Evolutionary conservation across 2,329 filamentous ascomycete species (phyloP), one percentile per base, ranked within the genome.

Genomic region (Pyricularia sp.): DNA sequence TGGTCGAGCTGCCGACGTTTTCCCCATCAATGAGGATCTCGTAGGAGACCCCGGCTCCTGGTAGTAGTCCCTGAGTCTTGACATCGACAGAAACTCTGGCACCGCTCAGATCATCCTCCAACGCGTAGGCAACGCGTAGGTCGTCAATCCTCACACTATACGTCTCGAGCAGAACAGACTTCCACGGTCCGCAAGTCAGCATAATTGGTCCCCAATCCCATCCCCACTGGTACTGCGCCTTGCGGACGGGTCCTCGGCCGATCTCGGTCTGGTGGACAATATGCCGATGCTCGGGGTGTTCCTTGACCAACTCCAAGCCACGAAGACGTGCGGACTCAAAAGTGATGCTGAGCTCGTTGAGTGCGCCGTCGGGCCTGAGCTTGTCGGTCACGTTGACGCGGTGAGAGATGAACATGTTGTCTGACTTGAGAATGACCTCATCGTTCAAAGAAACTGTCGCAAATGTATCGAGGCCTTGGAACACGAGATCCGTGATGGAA

Each of bases 121-220:
- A 20, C 5, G 11, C 9, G 23, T 69, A 69, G 1, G 66, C 12
- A 11, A 66, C n/a, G 6, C 17, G 20, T 11, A 69, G 30, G 23
- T 68, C 31, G 0, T 84, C 80, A 5, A 93, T 78, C 20, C 85
- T 81, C 10, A 83, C 81, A 59, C 80, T 76, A 70, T 90, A 93
- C 0, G 84, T 82, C 75, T 94, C 90, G 1, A 93, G 76, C 14
- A 82, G 82, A 1, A 93, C 83, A 2, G 88, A 84, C 71, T 85
- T 85, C 90, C 91, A 93, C 2, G 88, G 86, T 0, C 88, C 88
- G 10, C 83, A 84, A 0, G 87, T 88, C 76, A 88, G 82, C 67
- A 90, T 73, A 7, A 88, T 81, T 0, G 88, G 88, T 0, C 88
- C 89, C 89, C 88, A 90, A 73, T 91, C 88, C 88, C 88, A 91